Evolutionary conservation across 192 early-diverging fungal species (phyloP).

Genomic region (Linnemannia zychae): DNA sequence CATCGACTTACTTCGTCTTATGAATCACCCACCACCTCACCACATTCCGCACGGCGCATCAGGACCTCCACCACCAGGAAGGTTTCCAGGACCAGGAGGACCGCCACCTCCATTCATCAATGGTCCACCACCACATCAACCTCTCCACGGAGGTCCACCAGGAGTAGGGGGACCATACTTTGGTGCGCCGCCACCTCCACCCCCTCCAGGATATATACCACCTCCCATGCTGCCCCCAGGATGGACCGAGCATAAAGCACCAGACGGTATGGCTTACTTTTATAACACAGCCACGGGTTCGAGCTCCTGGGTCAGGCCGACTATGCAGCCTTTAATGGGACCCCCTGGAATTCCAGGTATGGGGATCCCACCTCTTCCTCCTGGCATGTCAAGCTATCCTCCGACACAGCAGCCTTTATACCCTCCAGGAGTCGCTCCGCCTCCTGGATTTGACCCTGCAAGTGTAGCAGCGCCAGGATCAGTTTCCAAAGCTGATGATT

Average conservation of each 20-base stretch:
- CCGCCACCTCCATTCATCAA: slow-evolving; percentile 16
- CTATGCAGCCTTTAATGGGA: slow-evolving; percentile 22
- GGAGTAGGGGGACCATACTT: slow-evolving; percentile 1
- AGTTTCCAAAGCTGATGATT: slow-evolving; percentile 3
- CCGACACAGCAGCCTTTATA: slow-evolving; percentile 26
- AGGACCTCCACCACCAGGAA: slow-evolving; percentile 17
- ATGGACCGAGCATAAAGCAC: slow-evolving; percentile 73
- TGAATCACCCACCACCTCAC: background rate
- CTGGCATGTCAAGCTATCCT: slow-evolving; percentile 26
- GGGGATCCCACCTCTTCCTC: slow-evolving; percentile 22
- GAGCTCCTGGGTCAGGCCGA: slow-evolving; percentile 77
- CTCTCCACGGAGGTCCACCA: slow-evolving; percentile 18
- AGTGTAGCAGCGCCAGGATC: slow-evolving; percentile 3
- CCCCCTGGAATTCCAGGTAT: slow-evolving; percentile 27
- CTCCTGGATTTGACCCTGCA: slow-evolving; percentile 15
- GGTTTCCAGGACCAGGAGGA: slow-evolving; percentile 19
- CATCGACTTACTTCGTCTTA: background rate
- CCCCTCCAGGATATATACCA: slow-evolving; percentile 8
- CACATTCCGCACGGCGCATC: background rate
- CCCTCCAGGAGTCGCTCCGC: slow-evolving; percentile 22
- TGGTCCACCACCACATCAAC: slow-evolving; percentile 18
- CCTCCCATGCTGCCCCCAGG: slow-evolving; percentile 61
- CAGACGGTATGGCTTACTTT: slow-evolving; percentile 77
- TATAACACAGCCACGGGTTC: slow-evolving; percentile 78
- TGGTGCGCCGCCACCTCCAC: slow-evolving; percentile 31